Conservation (phyloP, 2,329 filamentous ascomycete genomes). For the Ilyonectria destructans region DNA sequence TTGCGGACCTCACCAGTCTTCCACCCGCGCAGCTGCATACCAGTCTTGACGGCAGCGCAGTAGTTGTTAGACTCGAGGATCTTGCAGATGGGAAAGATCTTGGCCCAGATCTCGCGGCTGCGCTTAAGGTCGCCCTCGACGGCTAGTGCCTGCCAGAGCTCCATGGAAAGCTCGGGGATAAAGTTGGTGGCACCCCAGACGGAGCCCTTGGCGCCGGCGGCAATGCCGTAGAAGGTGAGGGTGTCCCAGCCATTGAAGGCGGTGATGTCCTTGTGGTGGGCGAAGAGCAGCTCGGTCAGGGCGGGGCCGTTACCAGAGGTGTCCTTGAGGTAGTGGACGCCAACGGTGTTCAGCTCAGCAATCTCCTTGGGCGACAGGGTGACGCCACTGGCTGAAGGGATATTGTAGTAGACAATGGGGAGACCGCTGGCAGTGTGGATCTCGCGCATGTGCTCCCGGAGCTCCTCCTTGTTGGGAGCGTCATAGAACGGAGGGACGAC, state of each 20-base stretch:
- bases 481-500: slow-evolving; percentile 68
- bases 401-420: slow-evolving; percentile 68
- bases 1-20: slow-evolving; percentile 65
- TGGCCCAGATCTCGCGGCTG: slow-evolving; percentile 64
- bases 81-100: slow-evolving; percentile 67
- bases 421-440: slow-evolving; percentile 59
- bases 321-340: slow-evolving; percentile 68
- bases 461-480: slow-evolving; percentile 55
- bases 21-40: slow-evolving; percentile 63
- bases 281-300: slow-evolving; percentile 65
- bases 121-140: slow-evolving; percentile 57
- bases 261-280: slow-evolving; percentile 57
- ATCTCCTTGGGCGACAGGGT: slow-evolving; percentile 60
- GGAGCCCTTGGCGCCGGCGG: slow-evolving; percentile 64
- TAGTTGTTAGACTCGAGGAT: slow-evolving; percentile 67
- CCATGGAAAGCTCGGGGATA: slow-evolving; percentile 64
- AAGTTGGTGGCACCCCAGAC: slow-evolving; percentile 69
- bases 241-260: slow-evolving; percentile 70
- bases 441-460: slow-evolving; percentile 58
- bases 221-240: slow-evolving; percentile 67
- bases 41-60: slow-evolving; percentile 64
- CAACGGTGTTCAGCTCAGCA: slow-evolving; percentile 60
- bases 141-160: slow-evolving; percentile 63
- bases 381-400: slow-evolving; percentile 63
- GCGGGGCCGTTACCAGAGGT: slow-evolving; percentile 67